Percentiles rank a stretch among this genome's conserved stretches.
Conservation (phyloP, 768 basidiomycete species). For the Naganishia vishniacii region DNA sequence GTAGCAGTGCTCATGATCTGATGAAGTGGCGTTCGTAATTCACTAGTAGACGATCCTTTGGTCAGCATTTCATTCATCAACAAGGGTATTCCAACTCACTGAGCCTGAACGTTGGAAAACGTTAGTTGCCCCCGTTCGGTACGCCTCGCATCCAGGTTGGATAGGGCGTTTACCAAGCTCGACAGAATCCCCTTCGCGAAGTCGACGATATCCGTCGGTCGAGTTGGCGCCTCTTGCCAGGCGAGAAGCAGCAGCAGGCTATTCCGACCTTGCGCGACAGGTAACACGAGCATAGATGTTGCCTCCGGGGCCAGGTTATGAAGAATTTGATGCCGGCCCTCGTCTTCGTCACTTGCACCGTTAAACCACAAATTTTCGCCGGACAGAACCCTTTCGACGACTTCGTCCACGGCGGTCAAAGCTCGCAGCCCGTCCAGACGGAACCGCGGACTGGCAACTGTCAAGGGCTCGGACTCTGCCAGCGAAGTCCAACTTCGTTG, state of each 20-base stretch:
- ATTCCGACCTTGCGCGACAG: neutral
- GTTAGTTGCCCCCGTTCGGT: conserved; percentile 7
- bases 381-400: neutral
- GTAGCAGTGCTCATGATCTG: conserved; percentile 8
- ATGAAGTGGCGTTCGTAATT: neutral
- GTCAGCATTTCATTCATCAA: neutral
- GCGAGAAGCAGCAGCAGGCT: neutral
- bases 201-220: neutral
- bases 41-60: neutral
- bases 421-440: neutral
- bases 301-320: neutral
- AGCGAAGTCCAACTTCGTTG: neutral
- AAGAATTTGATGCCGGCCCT: neutral
- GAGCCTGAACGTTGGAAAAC: conserved; percentile 9
- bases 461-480: neutral
- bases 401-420: neutral
- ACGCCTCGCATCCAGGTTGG: neutral
- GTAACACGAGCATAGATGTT: neutral
- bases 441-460: neutral
- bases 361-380: conserved; percentile 8
- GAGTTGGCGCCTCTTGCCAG: conserved; percentile 6
- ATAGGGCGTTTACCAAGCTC: neutral
- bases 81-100: neutral
- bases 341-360: neutral
- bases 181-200: neutral